Evolutionary conservation across 805 yeast genomes (phyloP).

Genomic region (Lachancea thermotolerans): DNA sequence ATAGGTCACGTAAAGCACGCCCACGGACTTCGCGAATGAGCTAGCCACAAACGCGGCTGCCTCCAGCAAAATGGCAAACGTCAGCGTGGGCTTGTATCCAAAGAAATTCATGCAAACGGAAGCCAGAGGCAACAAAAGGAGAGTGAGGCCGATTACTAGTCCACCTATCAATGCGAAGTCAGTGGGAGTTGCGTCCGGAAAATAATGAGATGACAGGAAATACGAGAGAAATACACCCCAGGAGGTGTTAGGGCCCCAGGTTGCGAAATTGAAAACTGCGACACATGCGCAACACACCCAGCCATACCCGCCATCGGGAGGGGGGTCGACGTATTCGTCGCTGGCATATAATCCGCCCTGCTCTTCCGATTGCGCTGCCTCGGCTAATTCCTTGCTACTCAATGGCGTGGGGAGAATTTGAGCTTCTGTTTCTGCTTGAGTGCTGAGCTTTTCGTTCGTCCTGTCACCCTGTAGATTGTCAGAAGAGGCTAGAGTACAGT

Average conservation of each 20-base stretch:
- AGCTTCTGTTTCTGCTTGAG: too few species aligned
- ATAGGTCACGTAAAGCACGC: conserved; percentile 64
- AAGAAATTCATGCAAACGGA: conserved; percentile 41
- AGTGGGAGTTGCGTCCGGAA: conserved; percentile 46
- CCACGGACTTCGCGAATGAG: conserved; percentile 48
- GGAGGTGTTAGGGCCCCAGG: conserved; percentile 70
- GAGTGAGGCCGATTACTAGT: conserved; percentile 47
- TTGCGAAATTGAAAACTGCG: conserved; percentile 44
- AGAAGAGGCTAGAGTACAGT: too few species aligned
- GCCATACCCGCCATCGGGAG: conserved; percentile 65
- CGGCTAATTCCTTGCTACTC: too few species aligned
- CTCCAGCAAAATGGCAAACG: conserved; percentile 44
- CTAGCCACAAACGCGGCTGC: conserved; percentile 54
- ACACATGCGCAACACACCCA: conserved; percentile 55
- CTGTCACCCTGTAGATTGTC: too few species aligned
- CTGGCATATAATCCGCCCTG: conserved; percentile 7
- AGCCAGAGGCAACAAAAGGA: conserved; percentile 54
- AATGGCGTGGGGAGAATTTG: too few species aligned
- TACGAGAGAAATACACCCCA: conserved; percentile 57
- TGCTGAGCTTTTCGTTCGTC: too few species aligned
- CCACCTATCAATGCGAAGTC: conserved; percentile 69
- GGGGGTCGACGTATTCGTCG: conserved; percentile 26
- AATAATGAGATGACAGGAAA: conserved; percentile 44
- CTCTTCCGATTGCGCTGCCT: not conserved
- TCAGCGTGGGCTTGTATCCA: conserved; percentile 43